Percentiles rank a stretch among this genome's conserved stretches.
These are phyloP conservation scores for Penicillium hesseltinei DNA, from an alignment of 2,329 filamentous ascomycete genomes.

Conservation along the genomic window DNA sequence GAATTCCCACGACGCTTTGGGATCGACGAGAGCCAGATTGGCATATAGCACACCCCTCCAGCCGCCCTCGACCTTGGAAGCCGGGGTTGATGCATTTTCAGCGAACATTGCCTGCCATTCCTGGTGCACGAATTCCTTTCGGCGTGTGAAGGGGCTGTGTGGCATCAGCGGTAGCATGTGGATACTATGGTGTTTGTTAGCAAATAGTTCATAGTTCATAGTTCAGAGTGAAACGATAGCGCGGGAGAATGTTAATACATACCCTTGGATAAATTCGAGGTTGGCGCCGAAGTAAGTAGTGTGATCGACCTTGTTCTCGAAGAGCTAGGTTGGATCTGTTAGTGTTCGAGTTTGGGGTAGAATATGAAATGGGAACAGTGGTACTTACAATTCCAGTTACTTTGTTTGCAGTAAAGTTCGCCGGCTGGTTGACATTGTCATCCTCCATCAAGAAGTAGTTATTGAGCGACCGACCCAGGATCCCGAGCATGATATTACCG, in stretches of 20 bases:
- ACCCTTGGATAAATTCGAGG: conserved; percentile 67
- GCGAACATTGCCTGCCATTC: conserved; percentile 82
- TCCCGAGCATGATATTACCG: conserved; percentile 78
- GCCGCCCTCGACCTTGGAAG: conserved; percentile 60
- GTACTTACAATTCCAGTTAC: conserved; percentile 55
- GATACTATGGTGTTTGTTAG: conserved; percentile 57
- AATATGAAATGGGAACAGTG: background rate
- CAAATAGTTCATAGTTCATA: background rate
- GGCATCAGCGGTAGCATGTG: conserved; percentile 80
- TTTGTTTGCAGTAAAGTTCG: conserved; percentile 78
- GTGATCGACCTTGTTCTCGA: conserved; percentile 95
- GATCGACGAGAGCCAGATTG: conserved; percentile 76
- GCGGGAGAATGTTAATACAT: conserved; percentile 14
- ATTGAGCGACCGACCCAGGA: conserved; percentile 70
- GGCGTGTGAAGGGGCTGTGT: conserved; percentile 65
- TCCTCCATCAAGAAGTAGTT: conserved; percentile 78
- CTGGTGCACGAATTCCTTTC: conserved; percentile 67
- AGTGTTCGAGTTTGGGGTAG: background rate
- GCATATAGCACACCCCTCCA: conserved; percentile 85
- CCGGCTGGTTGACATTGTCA: conserved; percentile 69
- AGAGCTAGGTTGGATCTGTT: conserved; percentile 50
- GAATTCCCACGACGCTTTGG: conserved; percentile 68
- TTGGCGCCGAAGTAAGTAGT: conserved; percentile 81
- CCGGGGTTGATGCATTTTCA: conserved; percentile 60
- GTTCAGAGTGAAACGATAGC: background rate